Evolutionary conservation across 2,329 filamentous ascomycete genomes (phyloP), one percentile per base, ranked within the genome.

Genomic region (Myriosclerotinia duriaeana): DNA sequence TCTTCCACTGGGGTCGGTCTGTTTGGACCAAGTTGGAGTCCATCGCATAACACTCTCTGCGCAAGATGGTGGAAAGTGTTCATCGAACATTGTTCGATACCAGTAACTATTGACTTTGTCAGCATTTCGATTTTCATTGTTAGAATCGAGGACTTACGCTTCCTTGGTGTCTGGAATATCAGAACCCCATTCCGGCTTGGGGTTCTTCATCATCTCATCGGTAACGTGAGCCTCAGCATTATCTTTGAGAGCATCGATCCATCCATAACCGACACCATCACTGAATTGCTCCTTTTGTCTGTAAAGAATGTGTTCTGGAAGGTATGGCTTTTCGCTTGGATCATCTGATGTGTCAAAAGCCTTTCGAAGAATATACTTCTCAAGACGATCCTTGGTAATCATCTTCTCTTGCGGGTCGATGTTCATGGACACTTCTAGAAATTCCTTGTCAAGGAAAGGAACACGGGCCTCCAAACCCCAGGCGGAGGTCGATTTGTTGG

Each of bases 281-380:
- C 90, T 96, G 84, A 99, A 99, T 82, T 99, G 95, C 83, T 99
- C 95, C 87, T 99, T 99, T 81, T 99, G 96, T 77, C 96, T 87
- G 91, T 92, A 99, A 66, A 99, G 88, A 74, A 99, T 99, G 78
- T 93, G 88, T 22, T 97, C 89, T 9, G 96, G 95, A n/a, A 99
- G 87, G 82, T 98, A 99, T 12, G 95, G 88, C 72, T 90, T 81
- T 59, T 84, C 86, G 58, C 84, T 88, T 20, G 93, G 92, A 80
- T 97, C 91, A 76, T 94, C 92, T 58, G 85, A 87, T 40, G 93
- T 97, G 80, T 99, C 95, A 77, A 99, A 99, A 3, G 95, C 96
- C 81, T 97, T 97, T 77, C 95, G 91, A 72, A 99, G 84, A 72
- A 99, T 96, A 84, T 97, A 97, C 82, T 99, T 99, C 81, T 99